Percentiles rank a stretch among this genome's conserved stretches.
phyloP scores from a whole-genome alignment of 164 flowering plant genomes.

The Chimonanthus salicifolius region DNA sequence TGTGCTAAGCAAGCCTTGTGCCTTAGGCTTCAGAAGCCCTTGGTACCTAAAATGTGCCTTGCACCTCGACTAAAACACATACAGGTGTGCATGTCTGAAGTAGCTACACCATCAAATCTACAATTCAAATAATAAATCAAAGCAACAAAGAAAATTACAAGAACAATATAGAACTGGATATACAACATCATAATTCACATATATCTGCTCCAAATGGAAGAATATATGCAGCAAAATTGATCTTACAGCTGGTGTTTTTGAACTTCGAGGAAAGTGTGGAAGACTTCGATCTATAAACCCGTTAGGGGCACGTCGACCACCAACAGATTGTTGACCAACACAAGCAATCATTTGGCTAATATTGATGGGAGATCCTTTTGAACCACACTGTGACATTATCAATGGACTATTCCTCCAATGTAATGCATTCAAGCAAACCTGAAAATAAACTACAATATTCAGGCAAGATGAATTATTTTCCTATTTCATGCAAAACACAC shows the following conservation, averaged over 20 bases:
- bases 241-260: slow-evolving; percentile 80
- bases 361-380: slow-evolving; percentile 93
- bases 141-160: background rate
- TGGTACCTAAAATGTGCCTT: no score
- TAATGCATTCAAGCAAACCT: slow-evolving; percentile 70
- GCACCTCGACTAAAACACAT: no score
- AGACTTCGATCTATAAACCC: slow-evolving; percentile 94
- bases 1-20: no score
- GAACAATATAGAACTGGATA: background rate
- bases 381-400: slow-evolving; percentile 97
- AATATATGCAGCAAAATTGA: background rate
- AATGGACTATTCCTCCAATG: slow-evolving; percentile 97
- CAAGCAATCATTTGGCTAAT: slow-evolving; percentile 97
- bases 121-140: no score
- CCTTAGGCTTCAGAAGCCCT: no score
- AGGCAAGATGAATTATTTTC: background rate
- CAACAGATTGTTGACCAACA: slow-evolving; percentile 96
- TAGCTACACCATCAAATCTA: background rate
- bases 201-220: background rate
- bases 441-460: background rate
- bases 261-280: slow-evolving; percentile 79
- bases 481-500: background rate
- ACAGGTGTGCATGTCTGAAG: no score
- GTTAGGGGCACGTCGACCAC: slow-evolving; percentile 88
- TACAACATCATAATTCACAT: no score